Evolutionary conservation across 169 alveolate species (phyloP), one percentile per base, ranked within the genome.

Genomic region (Plasmodium adleri): DNA sequence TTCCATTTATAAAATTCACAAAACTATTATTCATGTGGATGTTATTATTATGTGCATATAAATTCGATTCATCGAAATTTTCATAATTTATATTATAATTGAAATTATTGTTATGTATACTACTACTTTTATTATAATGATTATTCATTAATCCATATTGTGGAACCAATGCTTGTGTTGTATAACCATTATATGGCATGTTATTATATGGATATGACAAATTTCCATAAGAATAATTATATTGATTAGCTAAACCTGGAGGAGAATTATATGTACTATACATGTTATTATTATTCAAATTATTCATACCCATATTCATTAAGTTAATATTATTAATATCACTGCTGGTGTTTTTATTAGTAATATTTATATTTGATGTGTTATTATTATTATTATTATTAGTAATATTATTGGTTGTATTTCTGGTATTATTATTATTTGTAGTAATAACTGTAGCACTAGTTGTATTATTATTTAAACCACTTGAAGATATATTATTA

Each of bases 171-270:
- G 91, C 54, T 49, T 83, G 91, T 10, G 91, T 83, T 10, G 86
- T 58, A 43, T 83, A 83, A 3, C 91, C 85, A 67, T 56, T 83
- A 49, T 70, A 83, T 12, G 59, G 86, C 86, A 83, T 68, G 47
- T 83, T 83, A n/a, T 83, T 83, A 22, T 83, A 83, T 13, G 86
- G 86, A 47, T 83, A 83, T 10, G 91, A 83, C 32, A 83, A 62
- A 28, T 83, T 83, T 9, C 73, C 58, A 63, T 20, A 83, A 8
- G 83, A 83, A 26, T 71, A 67, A 70, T 83, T 70, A 56, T 26
- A 71, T 28, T 83, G 91, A 56, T 67, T 83, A 17, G 86, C 91
- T 60, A 83, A 70, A 0, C 91, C 91, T 67, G 91, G 91, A 20
- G 91, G 91, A 5, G 91, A 67, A 63, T 78, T 78, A 52, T 70